Evolutionary conservation across 768 basidiomycete species (phyloP).

Genomic region (Tremella yokohamensis): DNA sequence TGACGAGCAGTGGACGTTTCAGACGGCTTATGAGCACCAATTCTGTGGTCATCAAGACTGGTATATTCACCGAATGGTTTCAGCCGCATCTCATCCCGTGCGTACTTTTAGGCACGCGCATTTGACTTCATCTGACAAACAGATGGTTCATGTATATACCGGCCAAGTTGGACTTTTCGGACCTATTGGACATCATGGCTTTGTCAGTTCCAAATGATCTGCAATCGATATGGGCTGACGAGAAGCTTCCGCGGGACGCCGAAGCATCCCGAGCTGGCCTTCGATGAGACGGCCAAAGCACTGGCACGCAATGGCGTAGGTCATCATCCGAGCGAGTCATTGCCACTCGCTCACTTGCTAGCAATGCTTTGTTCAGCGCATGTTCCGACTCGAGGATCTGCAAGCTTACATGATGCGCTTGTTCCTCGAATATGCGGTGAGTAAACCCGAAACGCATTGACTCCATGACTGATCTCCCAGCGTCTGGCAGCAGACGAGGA

Average conservation of each 20-base stretch:
- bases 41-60: slow-evolving; percentile 52
- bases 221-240: neutral
- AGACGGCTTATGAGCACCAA: slow-evolving; percentile 51
- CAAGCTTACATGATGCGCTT: slow-evolving; percentile 52
- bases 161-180: slow-evolving; percentile 48
- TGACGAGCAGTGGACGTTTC: slow-evolving; percentile 32
- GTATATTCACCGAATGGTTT: slow-evolving; percentile 53
- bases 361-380: slow-evolving; percentile 46
- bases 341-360: slow-evolving; percentile 9
- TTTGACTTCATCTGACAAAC: neutral
- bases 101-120: slow-evolving; percentile 14
- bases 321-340: slow-evolving; percentile 1
- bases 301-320: slow-evolving; percentile 50
- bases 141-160: slow-evolving; percentile 52
- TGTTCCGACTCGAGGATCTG: slow-evolving; percentile 50
- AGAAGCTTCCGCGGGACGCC: slow-evolving; percentile 47
- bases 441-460: neutral
- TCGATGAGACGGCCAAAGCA: slow-evolving; percentile 52
- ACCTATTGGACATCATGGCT: slow-evolving; percentile 50
- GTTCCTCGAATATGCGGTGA: slow-evolving; percentile 51
- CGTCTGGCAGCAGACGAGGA: slow-evolving; percentile 41
- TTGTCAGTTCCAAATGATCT: slow-evolving; percentile 47
- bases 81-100: slow-evolving; percentile 49
- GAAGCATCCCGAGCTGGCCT: slow-evolving; percentile 49
- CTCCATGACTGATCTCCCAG: slow-evolving; percentile 8